Evolutionary conservation across 2,329 filamentous ascomycete genomes (phyloP).

Genomic region (Ophiocordyceps sinensis): DNA sequence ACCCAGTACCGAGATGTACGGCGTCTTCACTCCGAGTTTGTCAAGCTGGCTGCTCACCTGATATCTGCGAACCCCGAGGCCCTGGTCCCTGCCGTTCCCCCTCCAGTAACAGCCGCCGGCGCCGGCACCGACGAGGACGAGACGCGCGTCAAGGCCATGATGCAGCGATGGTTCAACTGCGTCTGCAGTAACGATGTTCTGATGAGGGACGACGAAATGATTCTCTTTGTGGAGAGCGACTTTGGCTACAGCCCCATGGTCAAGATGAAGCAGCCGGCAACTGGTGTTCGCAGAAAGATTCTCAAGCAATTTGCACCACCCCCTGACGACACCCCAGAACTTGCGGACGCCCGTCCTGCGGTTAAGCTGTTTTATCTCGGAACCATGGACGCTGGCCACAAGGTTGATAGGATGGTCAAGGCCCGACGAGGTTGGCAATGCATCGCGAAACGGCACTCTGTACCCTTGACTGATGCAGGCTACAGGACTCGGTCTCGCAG

Average conservation of each 20-base stretch:
- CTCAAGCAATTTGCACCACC: constrained; percentile 97
- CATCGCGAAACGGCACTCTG: background rate
- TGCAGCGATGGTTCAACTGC: constrained; percentile 92
- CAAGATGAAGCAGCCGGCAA: constrained; percentile 91
- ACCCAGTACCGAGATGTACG: constrained; percentile 97
- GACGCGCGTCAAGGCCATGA: constrained; percentile 66
- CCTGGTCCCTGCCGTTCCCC: constrained; percentile 84
- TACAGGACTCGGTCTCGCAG: constrained; percentile 76
- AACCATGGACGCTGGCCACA: constrained; percentile 93
- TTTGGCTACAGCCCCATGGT: constrained; percentile 96
- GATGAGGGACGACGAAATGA: constrained; percentile 91
- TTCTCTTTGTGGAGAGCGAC: constrained; percentile 97
- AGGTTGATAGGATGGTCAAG: constrained; percentile 89
- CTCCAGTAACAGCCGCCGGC: constrained; percentile 86
- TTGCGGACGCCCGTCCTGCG: constrained; percentile 74
- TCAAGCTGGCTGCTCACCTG: constrained; percentile 89
- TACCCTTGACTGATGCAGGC: constrained; percentile 5
- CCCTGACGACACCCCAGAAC: constrained; percentile 89
- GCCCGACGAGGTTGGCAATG: constrained; percentile 60
- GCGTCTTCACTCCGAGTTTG: constrained; percentile 87
- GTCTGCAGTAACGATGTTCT: constrained; percentile 86
- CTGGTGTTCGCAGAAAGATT: constrained; percentile 85
- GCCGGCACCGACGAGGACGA: constrained; percentile 96
- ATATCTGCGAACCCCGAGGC: constrained; percentile 97
- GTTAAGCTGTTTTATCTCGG: constrained; percentile 95